phyloP scores from a whole-genome alignment of 345 rosid species.

The Anacardium occidentale region DNA sequence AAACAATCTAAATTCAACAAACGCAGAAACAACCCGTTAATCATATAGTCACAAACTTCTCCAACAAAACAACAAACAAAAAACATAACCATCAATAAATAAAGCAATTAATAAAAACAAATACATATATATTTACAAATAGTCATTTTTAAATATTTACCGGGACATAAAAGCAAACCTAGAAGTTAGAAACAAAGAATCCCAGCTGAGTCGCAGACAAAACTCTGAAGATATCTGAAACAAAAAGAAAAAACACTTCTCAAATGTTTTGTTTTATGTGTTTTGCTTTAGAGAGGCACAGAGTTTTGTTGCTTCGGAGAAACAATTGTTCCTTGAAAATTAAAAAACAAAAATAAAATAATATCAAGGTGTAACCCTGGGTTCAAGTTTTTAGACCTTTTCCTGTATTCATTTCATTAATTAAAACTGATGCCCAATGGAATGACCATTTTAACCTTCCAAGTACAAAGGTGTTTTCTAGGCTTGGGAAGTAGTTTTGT shows the following conservation, averaged over 20 bases:
- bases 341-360: not conserved
- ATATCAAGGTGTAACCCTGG: too few species aligned
- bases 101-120: not conserved
- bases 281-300: slow-evolving; percentile 3
- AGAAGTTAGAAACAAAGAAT: slow-evolving; percentile 8
- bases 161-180: not conserved
- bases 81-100: too few species aligned
- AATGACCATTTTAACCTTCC: not conserved
- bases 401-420: too few species aligned
- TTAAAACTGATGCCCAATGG: too few species aligned
- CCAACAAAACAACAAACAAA: slow-evolving; percentile 12
- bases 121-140: not conserved
- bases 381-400: too few species aligned
- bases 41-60: slow-evolving; percentile 4
- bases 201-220: slow-evolving; percentile 21
- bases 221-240: slow-evolving; percentile 4
- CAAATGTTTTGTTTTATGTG: not conserved
- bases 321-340: not conserved
- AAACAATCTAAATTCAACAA: slow-evolving; percentile 8
- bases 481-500: not conserved
- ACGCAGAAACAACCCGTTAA: slow-evolving; percentile 8
- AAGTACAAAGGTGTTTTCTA: too few species aligned
- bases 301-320: slow-evolving; percentile 12
- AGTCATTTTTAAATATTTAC: not conserved
- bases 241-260: not conserved